Evolutionary conservation across 2,329 filamentous ascomycete species (phyloP).

Genomic region (Monosporascus sp.): DNA sequence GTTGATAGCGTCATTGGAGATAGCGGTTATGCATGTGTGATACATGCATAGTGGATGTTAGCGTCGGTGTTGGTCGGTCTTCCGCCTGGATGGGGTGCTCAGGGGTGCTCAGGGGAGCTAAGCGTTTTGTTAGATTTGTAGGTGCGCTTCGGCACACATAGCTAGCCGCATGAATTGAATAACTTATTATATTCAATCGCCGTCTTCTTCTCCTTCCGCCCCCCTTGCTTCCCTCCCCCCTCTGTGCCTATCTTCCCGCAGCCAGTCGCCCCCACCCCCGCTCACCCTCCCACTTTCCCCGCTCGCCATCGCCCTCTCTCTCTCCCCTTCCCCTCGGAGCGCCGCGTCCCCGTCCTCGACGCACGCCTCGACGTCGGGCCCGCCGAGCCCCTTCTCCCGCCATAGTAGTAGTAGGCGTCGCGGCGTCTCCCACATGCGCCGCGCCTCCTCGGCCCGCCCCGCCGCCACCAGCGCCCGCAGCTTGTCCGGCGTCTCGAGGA

Average conservation of each 20-base stretch:
- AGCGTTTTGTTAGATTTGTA: too few species aligned
- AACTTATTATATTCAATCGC: too few species aligned
- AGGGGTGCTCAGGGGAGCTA: too few species aligned
- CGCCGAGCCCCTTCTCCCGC: constrained; percentile 50
- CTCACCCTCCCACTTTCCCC: neutral
- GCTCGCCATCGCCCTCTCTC: neutral
- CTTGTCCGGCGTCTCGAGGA: constrained; percentile 54
- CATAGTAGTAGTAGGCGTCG: constrained; percentile 45
- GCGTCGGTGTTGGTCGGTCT: too few species aligned
- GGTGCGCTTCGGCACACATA: too few species aligned
- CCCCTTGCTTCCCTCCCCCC: neutral
- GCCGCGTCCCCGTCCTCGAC: constrained; percentile 51
- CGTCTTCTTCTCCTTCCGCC: too few species aligned
- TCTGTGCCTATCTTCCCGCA: too few species aligned
- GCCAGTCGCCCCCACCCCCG: neutral
- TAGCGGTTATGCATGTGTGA: too few species aligned
- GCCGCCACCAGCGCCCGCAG: constrained; percentile 52
- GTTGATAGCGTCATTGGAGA: too few species aligned
- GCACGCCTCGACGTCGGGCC: constrained; percentile 46
- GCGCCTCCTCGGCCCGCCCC: constrained; percentile 57
- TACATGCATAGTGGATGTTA: too few species aligned
- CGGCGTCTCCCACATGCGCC: constrained; percentile 50
- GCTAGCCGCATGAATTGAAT: too few species aligned
- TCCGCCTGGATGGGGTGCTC: too few species aligned
- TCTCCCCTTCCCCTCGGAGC: constrained; percentile 24